Evolutionary conservation across 2,329 filamentous ascomycete genomes (phyloP), one percentile per base, ranked within the genome.

Genomic region (Alternaria sp.): DNA sequence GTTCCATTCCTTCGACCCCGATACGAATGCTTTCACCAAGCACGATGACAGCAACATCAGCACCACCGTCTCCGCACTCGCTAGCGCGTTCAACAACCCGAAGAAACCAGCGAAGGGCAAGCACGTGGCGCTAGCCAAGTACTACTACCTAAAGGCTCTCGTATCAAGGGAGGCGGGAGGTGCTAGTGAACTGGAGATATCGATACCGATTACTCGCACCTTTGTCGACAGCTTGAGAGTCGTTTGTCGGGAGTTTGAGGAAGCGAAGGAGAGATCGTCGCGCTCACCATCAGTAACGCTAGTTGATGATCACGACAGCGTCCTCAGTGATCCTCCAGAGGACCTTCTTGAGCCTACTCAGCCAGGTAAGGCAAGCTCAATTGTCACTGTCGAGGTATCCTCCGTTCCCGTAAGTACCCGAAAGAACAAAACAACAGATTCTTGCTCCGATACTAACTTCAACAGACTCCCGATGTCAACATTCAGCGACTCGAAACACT

Each of bases 141-240:
- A 63, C 15, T 65, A 67, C n/a, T 65, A 61, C 18, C 14, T 67
- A 1, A 7, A 53, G 25, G 53, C 28, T 7, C 43, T 67, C 2
- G 62, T 23, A 2, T 20, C 26, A 4, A 26, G 3, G 14, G 44
- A 47, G 20, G n/a, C 18, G 11, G 49, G 21, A 18, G 3, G 23
- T 4, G 9, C 6, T 9, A 5, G 15, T 7, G 47, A 50, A 4
- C 26, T 50, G 4, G 2, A 4, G n/a, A 30, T 20, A 21, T 6
- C 47, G 4, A 50, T 50, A 50, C 7, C 47, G 4, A 10, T 50
- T 14, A 20, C n/a, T 7, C 26, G 26, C 3, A 50, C 4, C 0
- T 15, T 50, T 8, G 0, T 33, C 5, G 47, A 50, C 1, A 12
- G 4, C 2, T 0, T 50, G 18, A 50, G n/a, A 14, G 3, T 7